Base-by-base conservation (phyloP, 768 basidiomycete genomes). In the Lactifluus pinguis region DNA sequence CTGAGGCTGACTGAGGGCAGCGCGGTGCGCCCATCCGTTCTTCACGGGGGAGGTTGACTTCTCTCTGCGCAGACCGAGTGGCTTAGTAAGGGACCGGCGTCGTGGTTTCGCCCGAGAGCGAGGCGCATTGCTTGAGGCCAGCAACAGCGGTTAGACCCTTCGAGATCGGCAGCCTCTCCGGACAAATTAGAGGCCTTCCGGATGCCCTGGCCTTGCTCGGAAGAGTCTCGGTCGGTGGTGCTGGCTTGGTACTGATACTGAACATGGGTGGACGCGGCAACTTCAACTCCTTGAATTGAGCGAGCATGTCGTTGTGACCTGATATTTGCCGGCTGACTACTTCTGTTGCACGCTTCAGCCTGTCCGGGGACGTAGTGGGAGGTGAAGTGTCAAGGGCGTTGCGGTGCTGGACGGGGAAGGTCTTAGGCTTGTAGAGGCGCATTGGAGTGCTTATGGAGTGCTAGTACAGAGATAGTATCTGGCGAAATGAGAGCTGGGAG, bases 351-450 rank as follows among this genome's bases (percentile, higher is more conserved):
- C 61, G 61, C 47, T 44, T 57, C 30, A 62, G 51, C 19, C 17
- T n/a, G 39, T 53, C 10, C 8, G 51, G 56, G 19, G 50, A 42
- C 14, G 47, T 36, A 3, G 44, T 25, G 6, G 14, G 3, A 30
- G 50, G 51, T 6, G 56, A 32, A 41, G 14, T 8, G 36, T 49
- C 47, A 39, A 30, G 36, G 56, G 9, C 6, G 9, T 9, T 53
- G 34, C 19, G 56, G 29, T 32, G 51, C 29, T 53, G 56, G 5
- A 53, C 32, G 61, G 56, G 56, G 30, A 29, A 41, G 19, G 41
- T 45, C 21, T 57, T 57, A 19, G 30, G 56, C 5, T 62, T 62
- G 17, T 62, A 62, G 19, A 62, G 61, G 53, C 61, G 56, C 61
- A 62, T 62, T n/a, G n/a, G n/a, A 41, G 51, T 53, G 7, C 32